These are phyloP conservation scores for Rhizoctonia solani DNA, from an alignment of 1,284 basidiomycete genomes.

Conservation along the genomic window DNA sequence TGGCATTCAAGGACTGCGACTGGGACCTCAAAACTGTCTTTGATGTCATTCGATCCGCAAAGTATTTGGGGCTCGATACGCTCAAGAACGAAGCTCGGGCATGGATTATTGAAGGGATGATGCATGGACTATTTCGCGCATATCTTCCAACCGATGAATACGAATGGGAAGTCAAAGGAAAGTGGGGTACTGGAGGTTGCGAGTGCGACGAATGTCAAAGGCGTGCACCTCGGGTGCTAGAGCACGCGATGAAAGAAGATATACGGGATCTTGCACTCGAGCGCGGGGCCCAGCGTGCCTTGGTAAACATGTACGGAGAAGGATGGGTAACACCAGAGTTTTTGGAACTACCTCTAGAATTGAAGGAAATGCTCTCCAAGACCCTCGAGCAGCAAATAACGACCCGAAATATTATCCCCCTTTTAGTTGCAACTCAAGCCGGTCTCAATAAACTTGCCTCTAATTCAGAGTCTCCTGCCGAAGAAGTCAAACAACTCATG, in stretches of 20 bases:
- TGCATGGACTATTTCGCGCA: constrained; percentile 84
- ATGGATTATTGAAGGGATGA: constrained; percentile 81
- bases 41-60: constrained; percentile 82
- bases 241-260: constrained; percentile 74
- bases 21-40: constrained; percentile 93
- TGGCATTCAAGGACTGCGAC: constrained; percentile 90
- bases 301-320: constrained; percentile 76
- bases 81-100: constrained; percentile 81
- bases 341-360: constrained; percentile 65
- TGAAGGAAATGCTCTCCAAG: constrained; percentile 69
- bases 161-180: constrained; percentile 66
- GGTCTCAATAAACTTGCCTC: constrained; percentile 52
- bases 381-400: constrained; percentile 70
- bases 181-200: constrained; percentile 78
- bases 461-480: constrained; percentile 46
- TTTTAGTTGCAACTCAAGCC: constrained; percentile 68
- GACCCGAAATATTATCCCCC: constrained; percentile 63
- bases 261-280: constrained; percentile 74
- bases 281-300: constrained; percentile 67
- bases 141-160: constrained; percentile 77
- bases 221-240: constrained; percentile 76
- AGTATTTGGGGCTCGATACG: constrained; percentile 77
- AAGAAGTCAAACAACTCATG: constrained; percentile 66
- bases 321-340: constrained; percentile 81
- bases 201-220: constrained; percentile 78